A percentile compares a stretch with the other conserved stretches of the same genome.
Evolutionary conservation across 495 filamentous ascomycete genomes (phyloP).

Genomic region (Penicillium odoratum): DNA sequence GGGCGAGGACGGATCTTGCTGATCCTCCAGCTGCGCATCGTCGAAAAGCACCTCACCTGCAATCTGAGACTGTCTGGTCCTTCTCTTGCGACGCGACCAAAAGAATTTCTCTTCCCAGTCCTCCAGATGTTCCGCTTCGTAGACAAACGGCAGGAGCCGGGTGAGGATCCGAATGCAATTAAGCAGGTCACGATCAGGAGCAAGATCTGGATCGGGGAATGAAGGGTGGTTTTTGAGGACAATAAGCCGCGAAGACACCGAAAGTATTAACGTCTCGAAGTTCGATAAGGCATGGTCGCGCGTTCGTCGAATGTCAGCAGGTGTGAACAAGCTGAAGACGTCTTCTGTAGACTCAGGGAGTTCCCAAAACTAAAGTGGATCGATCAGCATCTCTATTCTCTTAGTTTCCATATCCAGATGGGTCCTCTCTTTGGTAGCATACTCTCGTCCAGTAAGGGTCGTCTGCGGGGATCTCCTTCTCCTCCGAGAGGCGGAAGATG

Average conservation of each 20-base stretch:
- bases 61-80: constrained; percentile 48
- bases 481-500: constrained; percentile 94
- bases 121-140: constrained; percentile 84
- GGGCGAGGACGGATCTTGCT: constrained; percentile 41
- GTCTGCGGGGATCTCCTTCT: constrained; percentile 81
- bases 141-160: constrained; percentile 87
- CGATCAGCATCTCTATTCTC: constrained; percentile 6
- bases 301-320: constrained; percentile 88
- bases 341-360: constrained; percentile 95
- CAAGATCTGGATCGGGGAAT: constrained; percentile 84
- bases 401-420: neutral
- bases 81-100: constrained; percentile 75
- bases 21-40: constrained; percentile 58
- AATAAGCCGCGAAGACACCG: constrained; percentile 77
- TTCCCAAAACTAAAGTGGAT: constrained; percentile 81
- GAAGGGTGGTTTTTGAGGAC: constrained; percentile 82
- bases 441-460: constrained; percentile 94
- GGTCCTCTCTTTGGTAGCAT: constrained; percentile 17
- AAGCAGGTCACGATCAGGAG: constrained; percentile 85
- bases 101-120: constrained; percentile 92
- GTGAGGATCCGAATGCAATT: constrained; percentile 95
- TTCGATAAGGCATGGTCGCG: constrained; percentile 85
- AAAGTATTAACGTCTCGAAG: constrained; percentile 84
- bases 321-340: constrained; percentile 94
- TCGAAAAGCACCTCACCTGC: constrained; percentile 84